These are phyloP conservation scores for Globisporangium perplexum DNA, from an alignment of 352 stramenopile genomes.

Conservation along the genomic window DNA sequence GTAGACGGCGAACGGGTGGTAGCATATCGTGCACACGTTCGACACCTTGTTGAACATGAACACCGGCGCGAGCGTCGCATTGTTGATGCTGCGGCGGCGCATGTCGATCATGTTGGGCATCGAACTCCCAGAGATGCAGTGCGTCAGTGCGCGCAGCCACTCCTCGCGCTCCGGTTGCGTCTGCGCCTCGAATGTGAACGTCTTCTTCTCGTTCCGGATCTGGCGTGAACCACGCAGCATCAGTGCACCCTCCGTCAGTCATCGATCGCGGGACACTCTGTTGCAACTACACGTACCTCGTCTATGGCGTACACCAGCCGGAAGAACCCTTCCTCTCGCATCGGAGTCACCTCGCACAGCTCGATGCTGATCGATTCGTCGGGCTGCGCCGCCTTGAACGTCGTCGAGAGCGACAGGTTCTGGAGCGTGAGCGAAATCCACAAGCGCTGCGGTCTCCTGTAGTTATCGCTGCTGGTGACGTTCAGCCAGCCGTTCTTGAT, in stretches of 20 bases:
- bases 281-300: slow-evolving; percentile 10
- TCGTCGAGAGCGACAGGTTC: slow-evolving; percentile 50
- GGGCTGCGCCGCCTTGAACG: slow-evolving; percentile 60
- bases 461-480: slow-evolving; percentile 31
- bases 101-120: slow-evolving; percentile 39
- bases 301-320: slow-evolving; percentile 40
- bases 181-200: slow-evolving; percentile 66
- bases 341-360: slow-evolving; percentile 42
- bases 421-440: slow-evolving; percentile 82
- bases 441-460: slow-evolving; percentile 33
- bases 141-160: slow-evolving; percentile 72
- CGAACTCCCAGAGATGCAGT: slow-evolving; percentile 62
- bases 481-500: slow-evolving; percentile 89
- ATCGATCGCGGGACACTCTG: slow-evolving; percentile 9
- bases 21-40: slow-evolving; percentile 82
- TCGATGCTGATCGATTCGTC: slow-evolving; percentile 65
- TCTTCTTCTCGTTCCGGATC: slow-evolving; percentile 28
- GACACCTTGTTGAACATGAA: slow-evolving; percentile 87
- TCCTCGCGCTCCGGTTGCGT: slow-evolving; percentile 61
- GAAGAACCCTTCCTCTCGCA: slow-evolving; percentile 51
- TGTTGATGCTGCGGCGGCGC: slow-evolving; percentile 63
- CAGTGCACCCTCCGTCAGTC: not conserved
- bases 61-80: slow-evolving; percentile 71
- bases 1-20: slow-evolving; percentile 79
- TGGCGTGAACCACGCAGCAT: slow-evolving; percentile 9